Percentiles rank a stretch among this genome's conserved stretches.
Evolutionary conservation across 2,329 filamentous ascomycete species (phyloP).

Genomic region (Trichoderma guizhouense): DNA sequence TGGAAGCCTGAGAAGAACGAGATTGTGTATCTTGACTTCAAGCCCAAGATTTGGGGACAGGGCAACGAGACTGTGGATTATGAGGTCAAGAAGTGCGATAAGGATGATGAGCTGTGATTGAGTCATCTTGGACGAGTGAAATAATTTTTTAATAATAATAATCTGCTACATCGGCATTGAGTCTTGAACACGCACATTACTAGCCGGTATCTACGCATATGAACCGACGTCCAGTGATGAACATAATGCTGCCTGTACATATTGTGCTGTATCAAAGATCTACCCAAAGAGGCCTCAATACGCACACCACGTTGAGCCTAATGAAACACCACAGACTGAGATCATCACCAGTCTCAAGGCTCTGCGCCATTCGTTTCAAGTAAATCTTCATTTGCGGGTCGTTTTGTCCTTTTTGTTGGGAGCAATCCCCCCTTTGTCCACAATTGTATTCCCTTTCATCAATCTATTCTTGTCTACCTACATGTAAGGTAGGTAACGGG

Average conservation of each 20-base stretch:
- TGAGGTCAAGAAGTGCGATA: background rate
- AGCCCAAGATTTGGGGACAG: constrained; percentile 10
- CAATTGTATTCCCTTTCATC: background rate
- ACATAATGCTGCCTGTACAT: background rate
- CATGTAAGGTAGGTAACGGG: background rate
- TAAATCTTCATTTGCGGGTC: background rate
- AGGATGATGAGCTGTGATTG: background rate
- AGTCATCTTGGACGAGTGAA: background rate
- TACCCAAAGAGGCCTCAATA: background rate
- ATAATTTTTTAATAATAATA: background rate
- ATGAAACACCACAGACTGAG: background rate
- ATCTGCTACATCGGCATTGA: background rate
- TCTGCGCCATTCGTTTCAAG: background rate
- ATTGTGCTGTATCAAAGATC: background rate
- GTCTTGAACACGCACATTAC: background rate
- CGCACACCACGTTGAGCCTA: background rate
- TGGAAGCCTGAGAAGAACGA: constrained; percentile 7
- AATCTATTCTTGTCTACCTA: background rate
- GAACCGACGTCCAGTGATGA: background rate
- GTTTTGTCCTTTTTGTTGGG: background rate
- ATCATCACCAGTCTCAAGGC: background rate
- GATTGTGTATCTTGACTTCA: constrained; percentile 1
- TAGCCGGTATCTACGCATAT: background rate
- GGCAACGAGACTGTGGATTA: constrained; percentile 10
- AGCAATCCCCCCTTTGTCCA: background rate